phyloP scores from a whole-genome alignment of 1,284 basidiomycete species.

The Caloboletus inedulis region DNA sequence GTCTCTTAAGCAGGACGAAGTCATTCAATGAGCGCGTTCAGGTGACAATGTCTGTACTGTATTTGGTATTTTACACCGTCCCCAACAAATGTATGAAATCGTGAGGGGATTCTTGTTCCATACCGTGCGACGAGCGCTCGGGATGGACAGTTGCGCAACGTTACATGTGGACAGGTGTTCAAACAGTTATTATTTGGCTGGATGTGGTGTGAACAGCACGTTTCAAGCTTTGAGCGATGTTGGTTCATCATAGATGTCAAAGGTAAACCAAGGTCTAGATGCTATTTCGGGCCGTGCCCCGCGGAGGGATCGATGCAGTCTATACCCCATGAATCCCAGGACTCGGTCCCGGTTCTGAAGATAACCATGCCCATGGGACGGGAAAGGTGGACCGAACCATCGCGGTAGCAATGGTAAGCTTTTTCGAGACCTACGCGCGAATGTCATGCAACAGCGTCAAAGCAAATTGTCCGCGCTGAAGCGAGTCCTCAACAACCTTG shows the following conservation, averaged over 20 bases:
- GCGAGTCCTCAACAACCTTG: too few species aligned
- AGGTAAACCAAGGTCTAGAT: neutral
- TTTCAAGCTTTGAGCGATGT: neutral
- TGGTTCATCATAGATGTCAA: neutral
- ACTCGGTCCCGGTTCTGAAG: neutral
- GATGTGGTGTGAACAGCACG: neutral
- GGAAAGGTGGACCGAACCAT: neutral
- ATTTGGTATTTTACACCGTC: neutral
- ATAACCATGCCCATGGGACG: neutral
- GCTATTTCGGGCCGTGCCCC: neutral
- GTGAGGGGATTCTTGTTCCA: neutral
- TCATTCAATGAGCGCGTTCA: conserved; percentile 12
- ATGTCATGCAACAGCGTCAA: too few species aligned
- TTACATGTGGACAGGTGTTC: neutral
- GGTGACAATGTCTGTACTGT: neutral
- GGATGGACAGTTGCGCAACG: neutral
- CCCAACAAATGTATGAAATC: neutral
- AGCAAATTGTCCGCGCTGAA: too few species aligned
- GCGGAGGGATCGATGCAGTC: neutral
- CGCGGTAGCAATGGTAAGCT: neutral
- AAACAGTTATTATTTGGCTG: neutral
- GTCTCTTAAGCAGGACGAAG: conserved; percentile 5
- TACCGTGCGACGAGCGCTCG: neutral
- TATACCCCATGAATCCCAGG: neutral
- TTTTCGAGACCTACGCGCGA: too few species aligned